Evolutionary conservation across 352 stramenopile species (phyloP), one percentile per base, ranked within the genome.

Genomic region (Globisporangium nunn): DNA sequence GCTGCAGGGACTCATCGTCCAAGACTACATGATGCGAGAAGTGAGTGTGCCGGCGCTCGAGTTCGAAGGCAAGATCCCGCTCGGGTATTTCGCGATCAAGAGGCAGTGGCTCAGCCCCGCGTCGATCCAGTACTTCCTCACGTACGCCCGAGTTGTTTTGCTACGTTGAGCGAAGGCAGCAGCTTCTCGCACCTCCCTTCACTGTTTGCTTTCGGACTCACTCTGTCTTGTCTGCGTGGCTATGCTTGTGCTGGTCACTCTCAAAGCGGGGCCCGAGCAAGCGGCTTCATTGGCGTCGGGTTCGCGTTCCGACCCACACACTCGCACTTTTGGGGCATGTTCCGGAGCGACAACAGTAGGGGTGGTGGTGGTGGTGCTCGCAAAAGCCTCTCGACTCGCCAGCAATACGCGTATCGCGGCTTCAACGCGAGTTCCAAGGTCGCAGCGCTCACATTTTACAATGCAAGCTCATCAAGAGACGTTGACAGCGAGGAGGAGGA

Each of bases 221-320:
- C 17, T 4, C 14, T 3, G 41, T 6, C 8, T 1, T 44, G 10
- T 15, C 4, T 58, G 3, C 31, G 23, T 43, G 48, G n/a, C 46
- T 35, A 2, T 49, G 4, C 39, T 45, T 12, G 11, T 33, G 18
- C 14, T 45, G 17, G 2, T 8, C 50, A 44, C n/a, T 8, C 50
- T 45, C n/a, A 15, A 28, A 76, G 71, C 17, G 72, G 73, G 29
- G 62, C 71, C 1, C 54, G 66, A 3, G 72, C 74, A 5, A 67
- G 65, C 41, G 76, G 78, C 0, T 89, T 89, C 57, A 70, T 89
- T 47, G 76, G 78, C 11, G 56, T 81, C 23, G 71, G 78, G 1
- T 78, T 80, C 48, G 64, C 67, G 8, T 75, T 71, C 29, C 66
- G 67, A 15, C 56, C 61, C 0, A 39, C 56, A 4, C 51, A 64